phyloP scores from a whole-genome alignment of 768 basidiomycete genomes.

The Wakefieldia striispora region DNA sequence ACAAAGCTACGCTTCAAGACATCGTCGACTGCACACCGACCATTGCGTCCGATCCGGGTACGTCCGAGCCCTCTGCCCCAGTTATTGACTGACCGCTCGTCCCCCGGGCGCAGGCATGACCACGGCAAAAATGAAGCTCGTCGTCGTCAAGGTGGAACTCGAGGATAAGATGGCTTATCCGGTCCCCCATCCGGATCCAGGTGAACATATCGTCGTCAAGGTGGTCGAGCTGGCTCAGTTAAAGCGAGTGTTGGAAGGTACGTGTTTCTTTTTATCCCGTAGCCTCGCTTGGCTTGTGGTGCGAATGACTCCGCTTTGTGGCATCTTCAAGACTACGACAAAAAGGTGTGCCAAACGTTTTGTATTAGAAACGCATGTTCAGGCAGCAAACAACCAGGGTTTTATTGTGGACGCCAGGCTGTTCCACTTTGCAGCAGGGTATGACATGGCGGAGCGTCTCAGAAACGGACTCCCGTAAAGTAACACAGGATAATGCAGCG shows the following conservation, averaged over 20 bases:
- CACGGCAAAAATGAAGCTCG: constrained; percentile 89
- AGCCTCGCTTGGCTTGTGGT: not conserved
- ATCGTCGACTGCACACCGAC: constrained; percentile 63
- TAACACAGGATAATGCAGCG: constrained; percentile 2
- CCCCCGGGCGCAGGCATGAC: constrained; percentile 68
- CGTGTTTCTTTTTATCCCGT: constrained; percentile 16
- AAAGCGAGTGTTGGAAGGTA: constrained; percentile 64
- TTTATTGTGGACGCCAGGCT: constrained; percentile 76
- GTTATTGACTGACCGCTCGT: no score
- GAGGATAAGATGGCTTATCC: constrained; percentile 68
- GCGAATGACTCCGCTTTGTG: not conserved
- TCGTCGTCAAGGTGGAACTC: constrained; percentile 67
- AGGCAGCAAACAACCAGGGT: constrained; percentile 34
- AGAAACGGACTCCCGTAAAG: constrained; percentile 18
- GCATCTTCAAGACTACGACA: constrained; percentile 53
- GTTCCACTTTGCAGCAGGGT: constrained; percentile 73
- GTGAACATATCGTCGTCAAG: constrained; percentile 77
- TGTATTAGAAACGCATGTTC: not conserved
- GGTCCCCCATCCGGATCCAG: constrained; percentile 74
- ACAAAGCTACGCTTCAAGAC: constrained; percentile 50
- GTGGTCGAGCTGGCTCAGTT: constrained; percentile 70
- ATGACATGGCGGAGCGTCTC: constrained; percentile 50
- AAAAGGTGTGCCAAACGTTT: constrained; percentile 41
- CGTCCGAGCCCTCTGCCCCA: not conserved
- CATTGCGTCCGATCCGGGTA: constrained; percentile 72